phyloP scores from a whole-genome alignment of 2,329 filamentous ascomycete species.

The Gnomoniopsis smithogilvyi region DNA sequence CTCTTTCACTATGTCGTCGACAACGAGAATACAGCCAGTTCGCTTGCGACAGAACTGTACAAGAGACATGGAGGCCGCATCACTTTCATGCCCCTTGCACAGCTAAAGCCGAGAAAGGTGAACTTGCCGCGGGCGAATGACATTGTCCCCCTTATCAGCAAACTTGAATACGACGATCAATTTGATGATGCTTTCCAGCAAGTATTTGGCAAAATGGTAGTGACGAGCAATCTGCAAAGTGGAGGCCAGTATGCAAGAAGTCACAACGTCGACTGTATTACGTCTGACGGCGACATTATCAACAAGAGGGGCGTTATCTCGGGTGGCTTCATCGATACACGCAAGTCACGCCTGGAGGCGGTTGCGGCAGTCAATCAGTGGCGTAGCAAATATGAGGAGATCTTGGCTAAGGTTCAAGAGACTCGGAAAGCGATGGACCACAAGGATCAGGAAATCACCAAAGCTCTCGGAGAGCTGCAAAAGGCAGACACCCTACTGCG shows the following conservation, averaged over 20 bases:
- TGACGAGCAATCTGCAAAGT: constrained; percentile 85
- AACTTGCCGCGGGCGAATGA: constrained; percentile 85
- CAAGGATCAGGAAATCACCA: constrained; percentile 86
- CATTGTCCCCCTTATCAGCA: constrained; percentile 81
- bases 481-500: constrained; percentile 30
- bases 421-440: constrained; percentile 69
- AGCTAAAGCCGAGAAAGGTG: constrained; percentile 65
- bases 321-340: constrained; percentile 87
- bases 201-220: constrained; percentile 92
- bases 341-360: constrained; percentile 82
- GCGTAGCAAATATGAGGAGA: constrained; percentile 69
- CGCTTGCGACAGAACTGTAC: constrained; percentile 75
- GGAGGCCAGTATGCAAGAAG: constrained; percentile 89
- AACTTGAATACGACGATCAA: constrained; percentile 71
- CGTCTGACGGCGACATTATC: constrained; percentile 88
- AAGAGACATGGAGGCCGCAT: constrained; percentile 79
- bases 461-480: constrained; percentile 74
- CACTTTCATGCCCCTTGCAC: constrained; percentile 91
- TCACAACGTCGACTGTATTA: constrained; percentile 89
- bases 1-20: constrained; percentile 97
- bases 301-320: constrained; percentile 95
- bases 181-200: constrained; percentile 89
- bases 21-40: constrained; percentile 80
- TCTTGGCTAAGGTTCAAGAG: constrained; percentile 60
- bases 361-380: constrained; percentile 73